Evolutionary conservation across 192 early-diverging fungal species (phyloP).

Genomic region (Mortierella antarctica): DNA sequence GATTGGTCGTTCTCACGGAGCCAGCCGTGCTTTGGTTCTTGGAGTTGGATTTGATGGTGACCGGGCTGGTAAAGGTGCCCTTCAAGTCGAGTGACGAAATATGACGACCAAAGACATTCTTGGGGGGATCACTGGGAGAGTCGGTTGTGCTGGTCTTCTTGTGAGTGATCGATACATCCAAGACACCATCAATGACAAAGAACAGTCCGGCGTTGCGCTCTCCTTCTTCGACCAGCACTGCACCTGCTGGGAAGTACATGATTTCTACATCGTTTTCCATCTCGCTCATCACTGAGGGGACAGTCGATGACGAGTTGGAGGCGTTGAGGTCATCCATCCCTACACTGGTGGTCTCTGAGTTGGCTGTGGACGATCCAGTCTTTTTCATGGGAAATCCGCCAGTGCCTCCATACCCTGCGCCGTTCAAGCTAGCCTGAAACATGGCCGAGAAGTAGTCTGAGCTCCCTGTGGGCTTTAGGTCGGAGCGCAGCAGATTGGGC

Average conservation of each 20-base stretch:
- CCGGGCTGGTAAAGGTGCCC: conserved; percentile 8
- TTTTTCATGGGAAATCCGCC: conserved; percentile 35
- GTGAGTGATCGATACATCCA: conserved; percentile 75
- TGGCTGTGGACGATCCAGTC: conserved; percentile 33
- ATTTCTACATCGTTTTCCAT: conserved; percentile 77
- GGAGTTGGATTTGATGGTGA: background rate
- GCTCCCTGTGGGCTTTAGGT: conserved; percentile 35
- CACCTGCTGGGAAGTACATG: conserved; percentile 78
- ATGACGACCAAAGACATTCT: conserved; percentile 44
- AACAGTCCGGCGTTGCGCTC: conserved; percentile 87
- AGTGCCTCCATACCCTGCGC: background rate
- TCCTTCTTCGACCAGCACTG: conserved; percentile 83
- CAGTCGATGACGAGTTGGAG: conserved; percentile 39
- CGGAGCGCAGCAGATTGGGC: conserved; percentile 15
- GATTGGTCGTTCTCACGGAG: conserved; percentile 35
- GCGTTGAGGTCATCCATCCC: conserved; percentile 29
- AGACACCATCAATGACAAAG: conserved; percentile 91
- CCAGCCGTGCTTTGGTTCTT: conserved; percentile 16
- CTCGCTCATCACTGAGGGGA: conserved; percentile 36
- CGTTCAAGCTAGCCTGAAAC: conserved; percentile 40
- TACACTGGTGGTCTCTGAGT: conserved; percentile 23
- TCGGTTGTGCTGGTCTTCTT: conserved; percentile 27
- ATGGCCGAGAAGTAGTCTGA: conserved; percentile 51
- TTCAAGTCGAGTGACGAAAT: conserved; percentile 29
- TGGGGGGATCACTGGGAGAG: conserved; percentile 6